Evolutionary conservation across 768 basidiomycete genomes (phyloP).

Genomic region (Russula emetica): DNA sequence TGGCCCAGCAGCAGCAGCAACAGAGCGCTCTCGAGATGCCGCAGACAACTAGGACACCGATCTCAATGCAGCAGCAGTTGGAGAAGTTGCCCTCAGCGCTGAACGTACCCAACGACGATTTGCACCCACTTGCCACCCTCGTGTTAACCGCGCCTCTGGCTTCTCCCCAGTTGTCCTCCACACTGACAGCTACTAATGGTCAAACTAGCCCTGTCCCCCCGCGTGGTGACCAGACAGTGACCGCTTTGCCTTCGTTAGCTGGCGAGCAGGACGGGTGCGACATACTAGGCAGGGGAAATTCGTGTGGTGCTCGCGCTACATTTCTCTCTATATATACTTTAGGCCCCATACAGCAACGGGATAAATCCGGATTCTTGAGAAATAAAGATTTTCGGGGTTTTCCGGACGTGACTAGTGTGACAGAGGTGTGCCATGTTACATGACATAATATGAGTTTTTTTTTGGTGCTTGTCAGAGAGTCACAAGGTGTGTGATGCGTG

Average conservation of each 20-base stretch:
- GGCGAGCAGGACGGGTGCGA: conserved; percentile 32
- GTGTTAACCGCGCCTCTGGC: conserved; percentile 36
- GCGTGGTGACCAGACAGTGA: conserved; percentile 32
- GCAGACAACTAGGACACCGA: conserved; percentile 44
- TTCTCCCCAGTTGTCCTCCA: conserved; percentile 23
- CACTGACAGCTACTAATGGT: conserved; percentile 21
- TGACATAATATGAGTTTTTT: too few relatives aligned
- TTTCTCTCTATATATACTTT: too few relatives aligned
- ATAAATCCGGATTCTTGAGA: too few relatives aligned
- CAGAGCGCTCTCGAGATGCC: conserved; percentile 23
- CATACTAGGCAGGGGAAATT: conserved; percentile 16
- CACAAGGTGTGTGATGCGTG: too few relatives aligned
- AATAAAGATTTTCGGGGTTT: too few relatives aligned
- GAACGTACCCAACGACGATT: conserved; percentile 48
- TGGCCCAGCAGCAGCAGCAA: conserved; percentile 20
- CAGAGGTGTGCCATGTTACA: too few relatives aligned
- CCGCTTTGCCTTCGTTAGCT: conserved; percentile 36
- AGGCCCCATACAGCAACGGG: too few relatives aligned
- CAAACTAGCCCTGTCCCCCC: conserved; percentile 16
- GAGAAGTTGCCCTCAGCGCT: conserved; percentile 57
- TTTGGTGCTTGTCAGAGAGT: too few relatives aligned
- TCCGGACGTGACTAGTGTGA: too few relatives aligned
- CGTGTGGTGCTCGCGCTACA: too few relatives aligned
- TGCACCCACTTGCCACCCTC: conserved; percentile 45
- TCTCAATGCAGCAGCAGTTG: conserved; percentile 54